Conservation (phyloP, 1,284 basidiomycete genomes). For the Peniophora sp. region DNA sequence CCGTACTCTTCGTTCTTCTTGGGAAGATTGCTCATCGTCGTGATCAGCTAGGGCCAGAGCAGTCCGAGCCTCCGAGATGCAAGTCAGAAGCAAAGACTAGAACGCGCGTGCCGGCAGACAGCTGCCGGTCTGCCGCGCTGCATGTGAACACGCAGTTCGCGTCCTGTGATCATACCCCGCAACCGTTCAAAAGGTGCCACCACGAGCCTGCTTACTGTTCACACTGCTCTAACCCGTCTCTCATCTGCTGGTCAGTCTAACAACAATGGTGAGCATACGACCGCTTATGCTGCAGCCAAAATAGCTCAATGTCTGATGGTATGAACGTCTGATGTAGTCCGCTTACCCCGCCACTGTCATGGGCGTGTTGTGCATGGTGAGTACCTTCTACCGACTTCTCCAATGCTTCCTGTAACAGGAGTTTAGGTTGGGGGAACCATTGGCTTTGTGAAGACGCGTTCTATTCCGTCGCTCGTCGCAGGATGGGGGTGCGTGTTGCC, state of each 20-base stretch:
- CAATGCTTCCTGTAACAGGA: too few relatives aligned
- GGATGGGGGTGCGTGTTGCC: constrained; percentile 24
- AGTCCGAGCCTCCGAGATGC: not conserved
- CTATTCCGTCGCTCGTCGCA: constrained; percentile 74
- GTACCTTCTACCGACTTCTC: too few relatives aligned
- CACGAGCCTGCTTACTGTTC: too few relatives aligned
- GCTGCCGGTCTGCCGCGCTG: not conserved
- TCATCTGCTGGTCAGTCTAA: not conserved
- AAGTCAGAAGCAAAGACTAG: not conserved
- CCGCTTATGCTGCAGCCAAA: not conserved
- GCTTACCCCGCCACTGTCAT: constrained; percentile 77
- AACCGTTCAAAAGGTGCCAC: too few relatives aligned
- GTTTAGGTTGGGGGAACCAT: constrained; percentile 55
- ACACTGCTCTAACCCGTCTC: too few relatives aligned
- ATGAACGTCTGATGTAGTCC: constrained; percentile 39
- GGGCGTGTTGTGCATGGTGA: constrained; percentile 61
- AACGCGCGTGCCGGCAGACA: not conserved
- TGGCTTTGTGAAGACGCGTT: constrained; percentile 62
- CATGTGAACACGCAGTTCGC: not conserved
- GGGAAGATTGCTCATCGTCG: constrained; percentile 36
- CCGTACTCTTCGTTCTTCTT: constrained; percentile 69
- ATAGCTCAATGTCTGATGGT: not conserved
- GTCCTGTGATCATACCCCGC: too few relatives aligned
- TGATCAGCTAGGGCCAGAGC: not conserved
- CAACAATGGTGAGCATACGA: constrained; percentile 11